phyloP scores from a whole-genome alignment of 1,139 yeast genomes.

The Zygosaccharomyces pseudobailii region DNA sequence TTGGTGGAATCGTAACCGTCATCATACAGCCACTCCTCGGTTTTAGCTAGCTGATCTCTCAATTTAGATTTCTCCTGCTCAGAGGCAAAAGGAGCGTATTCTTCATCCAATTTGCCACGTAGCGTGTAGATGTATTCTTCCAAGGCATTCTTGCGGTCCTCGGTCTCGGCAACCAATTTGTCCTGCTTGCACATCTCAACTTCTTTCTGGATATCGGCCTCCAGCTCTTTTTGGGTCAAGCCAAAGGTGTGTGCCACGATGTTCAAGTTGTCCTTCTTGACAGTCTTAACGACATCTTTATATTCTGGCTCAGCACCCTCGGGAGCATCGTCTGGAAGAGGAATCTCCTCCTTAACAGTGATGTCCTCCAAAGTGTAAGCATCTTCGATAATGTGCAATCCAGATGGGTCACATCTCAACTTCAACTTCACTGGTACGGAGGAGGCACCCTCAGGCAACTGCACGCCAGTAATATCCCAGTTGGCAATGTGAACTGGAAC shows the following conservation, averaged over 20 bases:
- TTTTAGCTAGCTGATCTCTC: constrained; percentile 64
- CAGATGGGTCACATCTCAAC: constrained; percentile 96
- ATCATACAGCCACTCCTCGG: constrained; percentile 98
- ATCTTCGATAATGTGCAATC: constrained; percentile 87
- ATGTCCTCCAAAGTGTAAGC: constrained; percentile 95
- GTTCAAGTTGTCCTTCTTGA: constrained; percentile 78
- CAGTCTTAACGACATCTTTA: constrained; percentile 87
- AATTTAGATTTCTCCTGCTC: constrained; percentile 85
- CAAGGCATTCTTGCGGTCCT: constrained; percentile 95
- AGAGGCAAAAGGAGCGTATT: constrained; percentile 81
- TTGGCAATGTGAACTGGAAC: constrained; percentile 63
- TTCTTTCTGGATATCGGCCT: constrained; percentile 72
- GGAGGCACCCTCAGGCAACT: constrained; percentile 68
- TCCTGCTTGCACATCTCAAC: constrained; percentile 81
- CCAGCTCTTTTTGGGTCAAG: constrained; percentile 54
- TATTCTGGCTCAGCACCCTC: constrained; percentile 79
- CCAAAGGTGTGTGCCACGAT: constrained; percentile 61
- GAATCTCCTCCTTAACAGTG: constrained; percentile 80
- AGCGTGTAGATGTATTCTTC: constrained; percentile 98
- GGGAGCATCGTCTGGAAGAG: constrained; percentile 48
- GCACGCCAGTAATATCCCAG: constrained; percentile 86
- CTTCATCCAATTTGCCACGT: constrained; percentile 94
- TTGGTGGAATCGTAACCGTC: constrained; percentile 95
- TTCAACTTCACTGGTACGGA: constrained; percentile 86
- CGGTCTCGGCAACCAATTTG: constrained; percentile 96